A percentile compares a stretch with the other conserved stretches of the same genome.
phyloP scores from a whole-genome alignment of 441 rosid genomes.

The Euphorbia neoarborescens region DNA sequence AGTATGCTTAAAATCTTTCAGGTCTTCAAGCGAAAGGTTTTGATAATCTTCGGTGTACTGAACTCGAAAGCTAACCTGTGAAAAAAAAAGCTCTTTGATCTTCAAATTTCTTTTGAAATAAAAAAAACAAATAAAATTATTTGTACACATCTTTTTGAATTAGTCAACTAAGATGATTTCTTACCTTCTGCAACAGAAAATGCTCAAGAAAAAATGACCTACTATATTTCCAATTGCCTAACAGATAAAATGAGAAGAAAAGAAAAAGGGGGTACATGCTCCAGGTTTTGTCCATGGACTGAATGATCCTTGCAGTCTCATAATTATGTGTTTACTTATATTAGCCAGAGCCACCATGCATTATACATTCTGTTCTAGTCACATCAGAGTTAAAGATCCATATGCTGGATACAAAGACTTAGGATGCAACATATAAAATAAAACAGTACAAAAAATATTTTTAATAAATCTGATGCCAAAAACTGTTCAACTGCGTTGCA shows the following conservation, averaged over 20 bases:
- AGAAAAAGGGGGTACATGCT: too few species aligned
- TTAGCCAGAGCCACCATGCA: not conserved
- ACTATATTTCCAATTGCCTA: not conserved
- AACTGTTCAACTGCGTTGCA: too few species aligned
- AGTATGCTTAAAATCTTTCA: constrained; percentile 90
- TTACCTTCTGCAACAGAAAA: not conserved
- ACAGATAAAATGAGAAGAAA: constrained; percentile 1
- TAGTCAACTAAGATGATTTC: not conserved
- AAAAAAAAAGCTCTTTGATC: constrained; percentile 23
- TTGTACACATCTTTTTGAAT: not conserved
- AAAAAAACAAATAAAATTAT: not conserved
- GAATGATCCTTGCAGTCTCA: not conserved
- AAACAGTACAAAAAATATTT: too few species aligned
- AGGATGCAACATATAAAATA: not conserved
- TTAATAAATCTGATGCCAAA: not conserved
- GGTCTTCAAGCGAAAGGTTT: constrained; percentile 88
- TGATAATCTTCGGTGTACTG: constrained; percentile 86
- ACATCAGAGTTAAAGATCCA: not conserved
- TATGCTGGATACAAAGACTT: not conserved
- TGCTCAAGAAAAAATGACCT: not conserved
- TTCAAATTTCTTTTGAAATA: constrained; percentile 11
- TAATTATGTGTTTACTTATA: not conserved
- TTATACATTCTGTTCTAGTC: not conserved
- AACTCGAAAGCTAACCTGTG: constrained; percentile 91
- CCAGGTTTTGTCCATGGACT: constrained; percentile 5